These are phyloP conservation scores for Alternaria atra DNA, from an alignment of 2,329 filamentous ascomycete genomes.

Conservation along the genomic window DNA sequence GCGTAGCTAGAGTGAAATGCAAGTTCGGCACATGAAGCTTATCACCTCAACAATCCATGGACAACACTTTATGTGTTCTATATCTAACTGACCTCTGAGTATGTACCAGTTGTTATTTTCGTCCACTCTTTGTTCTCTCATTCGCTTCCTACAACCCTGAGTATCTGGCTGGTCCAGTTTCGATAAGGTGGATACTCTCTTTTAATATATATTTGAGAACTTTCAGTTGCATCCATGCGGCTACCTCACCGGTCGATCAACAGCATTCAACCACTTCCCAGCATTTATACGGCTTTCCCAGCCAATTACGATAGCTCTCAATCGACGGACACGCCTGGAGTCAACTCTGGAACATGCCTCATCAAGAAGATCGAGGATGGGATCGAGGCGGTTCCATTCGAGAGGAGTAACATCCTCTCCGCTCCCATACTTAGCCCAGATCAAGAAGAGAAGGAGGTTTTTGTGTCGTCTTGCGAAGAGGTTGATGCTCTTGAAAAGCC, in stretches of 20 bases:
- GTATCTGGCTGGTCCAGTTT: constrained; percentile 29
- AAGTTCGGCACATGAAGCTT: constrained; percentile 5
- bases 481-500: constrained; percentile 28
- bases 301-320: constrained; percentile 14
- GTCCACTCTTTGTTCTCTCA: constrained; percentile 18
- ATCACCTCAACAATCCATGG: neutral
- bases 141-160: constrained; percentile 8
- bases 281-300: constrained; percentile 40
- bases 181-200: neutral
- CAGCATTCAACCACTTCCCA: constrained; percentile 38
- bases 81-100: constrained; percentile 6
- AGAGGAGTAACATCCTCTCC: constrained; percentile 33
- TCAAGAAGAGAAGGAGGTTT: constrained; percentile 41
- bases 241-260: constrained; percentile 33
- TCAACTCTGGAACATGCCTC: constrained; percentile 22
- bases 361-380: constrained; percentile 35
- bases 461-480: constrained; percentile 15
- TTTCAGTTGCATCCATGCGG: constrained; percentile 29
- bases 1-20: constrained; percentile 21
- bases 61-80: constrained; percentile 21
- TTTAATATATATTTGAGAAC: neutral
- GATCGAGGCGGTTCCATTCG: constrained; percentile 44
- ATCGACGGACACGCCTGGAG: constrained; percentile 15
- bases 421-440: constrained; percentile 39
- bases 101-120: constrained; percentile 32